Conservation (phyloP, 2,329 filamentous ascomycete genomes). For the Aspergillus unguis region DNA sequence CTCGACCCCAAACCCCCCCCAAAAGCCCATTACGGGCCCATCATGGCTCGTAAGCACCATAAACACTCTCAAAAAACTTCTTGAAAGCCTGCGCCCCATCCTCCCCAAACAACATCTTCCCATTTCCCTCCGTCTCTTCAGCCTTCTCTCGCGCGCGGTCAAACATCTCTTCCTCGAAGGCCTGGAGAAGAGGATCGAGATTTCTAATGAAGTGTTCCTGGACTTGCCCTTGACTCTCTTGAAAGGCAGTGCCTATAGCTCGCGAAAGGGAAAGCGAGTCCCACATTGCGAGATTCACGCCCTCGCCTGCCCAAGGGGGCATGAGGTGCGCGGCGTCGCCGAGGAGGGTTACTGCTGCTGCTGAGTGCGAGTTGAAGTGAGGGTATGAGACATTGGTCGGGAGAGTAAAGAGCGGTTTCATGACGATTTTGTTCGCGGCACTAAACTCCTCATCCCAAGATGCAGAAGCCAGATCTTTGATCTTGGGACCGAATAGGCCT, state of each 20-base stretch:
- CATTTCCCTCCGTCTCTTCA: conserved; percentile 4
- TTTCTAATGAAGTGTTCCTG: not conserved
- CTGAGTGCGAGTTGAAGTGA: conserved; percentile 8
- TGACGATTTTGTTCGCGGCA: not conserved
- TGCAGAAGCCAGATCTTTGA: conserved; percentile 22
- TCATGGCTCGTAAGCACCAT: not conserved
- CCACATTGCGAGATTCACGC: conserved; percentile 29
- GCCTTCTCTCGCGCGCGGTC: conserved; percentile 7
- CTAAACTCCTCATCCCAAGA: conserved; percentile 19
- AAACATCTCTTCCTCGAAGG: conserved; percentile 2
- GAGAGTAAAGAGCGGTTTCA: conserved; percentile 22
- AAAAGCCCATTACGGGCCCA: no score
- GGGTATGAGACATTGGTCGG: conserved; percentile 20
- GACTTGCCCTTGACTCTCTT: not conserved
- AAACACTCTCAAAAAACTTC: conserved; percentile 6
- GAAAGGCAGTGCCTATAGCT: conserved; percentile 12
- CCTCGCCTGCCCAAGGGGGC: conserved; percentile 29
- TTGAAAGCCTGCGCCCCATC: conserved; percentile 3
- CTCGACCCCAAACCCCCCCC: no score
- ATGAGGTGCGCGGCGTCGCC: conserved; percentile 34
- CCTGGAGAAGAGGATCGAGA: conserved; percentile 10
- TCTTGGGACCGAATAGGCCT: not conserved
- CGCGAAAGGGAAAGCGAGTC: conserved; percentile 23
- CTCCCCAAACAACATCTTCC: conserved; percentile 11
- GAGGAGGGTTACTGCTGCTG: conserved; percentile 20